These are phyloP conservation scores for Claviceps sp. DNA, from an alignment of 2,329 filamentous ascomycete genomes.

Conservation along the genomic window DNA sequence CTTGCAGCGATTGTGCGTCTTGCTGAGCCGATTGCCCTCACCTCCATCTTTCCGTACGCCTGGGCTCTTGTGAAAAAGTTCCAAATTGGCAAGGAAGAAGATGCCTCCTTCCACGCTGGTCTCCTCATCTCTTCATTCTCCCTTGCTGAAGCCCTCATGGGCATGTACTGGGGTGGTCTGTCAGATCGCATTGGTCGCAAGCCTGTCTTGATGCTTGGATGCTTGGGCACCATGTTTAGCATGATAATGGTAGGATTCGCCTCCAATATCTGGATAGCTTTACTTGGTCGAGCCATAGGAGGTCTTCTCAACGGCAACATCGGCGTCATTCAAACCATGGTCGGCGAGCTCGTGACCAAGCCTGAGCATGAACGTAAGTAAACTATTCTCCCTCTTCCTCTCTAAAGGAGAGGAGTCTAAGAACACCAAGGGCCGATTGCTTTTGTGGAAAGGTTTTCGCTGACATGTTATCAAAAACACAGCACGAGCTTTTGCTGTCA, in stretches of 20 bases:
- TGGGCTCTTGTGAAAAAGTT: constrained; percentile 73
- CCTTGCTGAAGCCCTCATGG: constrained; percentile 68
- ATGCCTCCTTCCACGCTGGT: constrained; percentile 81
- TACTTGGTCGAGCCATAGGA: constrained; percentile 62
- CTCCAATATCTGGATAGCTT: constrained; percentile 69
- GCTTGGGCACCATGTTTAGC: constrained; percentile 68
- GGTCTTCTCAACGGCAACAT: constrained; percentile 86
- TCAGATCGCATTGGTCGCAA: constrained; percentile 77
- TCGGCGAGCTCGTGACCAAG: constrained; percentile 71
- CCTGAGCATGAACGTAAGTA: constrained; percentile 74
- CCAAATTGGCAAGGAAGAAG: constrained; percentile 53
- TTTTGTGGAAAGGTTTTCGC: constrained; percentile 1
- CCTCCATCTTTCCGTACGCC: constrained; percentile 85
- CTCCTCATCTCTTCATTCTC: constrained; percentile 79
- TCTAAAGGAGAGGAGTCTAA: too few relatives aligned
- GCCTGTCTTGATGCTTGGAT: constrained; percentile 70
- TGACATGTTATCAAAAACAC: constrained; percentile 7
- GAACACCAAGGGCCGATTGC: not conserved
- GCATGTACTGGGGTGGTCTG: constrained; percentile 76
- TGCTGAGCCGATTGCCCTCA: constrained; percentile 83
- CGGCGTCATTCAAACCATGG: constrained; percentile 85
- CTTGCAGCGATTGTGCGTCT: constrained; percentile 72
- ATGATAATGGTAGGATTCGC: constrained; percentile 75
- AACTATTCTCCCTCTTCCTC: not conserved
- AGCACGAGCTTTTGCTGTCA: constrained; percentile 78